Evolutionary conservation across 495 filamentous ascomycete species (phyloP), one percentile per base, ranked within the genome.

Genomic region (Lasiosphaeria miniovina): DNA sequence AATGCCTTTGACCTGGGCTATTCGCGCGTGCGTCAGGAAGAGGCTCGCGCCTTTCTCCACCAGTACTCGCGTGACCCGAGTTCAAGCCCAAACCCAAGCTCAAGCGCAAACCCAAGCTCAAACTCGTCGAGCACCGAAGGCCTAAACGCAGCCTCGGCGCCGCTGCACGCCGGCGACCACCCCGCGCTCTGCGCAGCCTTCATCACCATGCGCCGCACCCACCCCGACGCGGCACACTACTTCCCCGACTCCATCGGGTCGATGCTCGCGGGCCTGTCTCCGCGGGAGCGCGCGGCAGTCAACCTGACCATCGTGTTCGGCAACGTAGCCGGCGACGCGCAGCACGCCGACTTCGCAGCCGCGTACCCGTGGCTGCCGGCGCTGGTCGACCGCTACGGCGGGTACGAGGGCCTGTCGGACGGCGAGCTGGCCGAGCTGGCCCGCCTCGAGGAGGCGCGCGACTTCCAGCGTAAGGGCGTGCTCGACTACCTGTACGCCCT

Each of bases 401-500:
- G 70, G 2, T 67, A 68, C 11, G 15, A 54, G 1, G 31, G 52
- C 4, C 48, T 68, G 36, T 63, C 65, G 41, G 64, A 67, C 9
- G 54, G 31, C 14, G 54, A 65, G 49, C 59, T 64, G 49, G 59
- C 50, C 36, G 54, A 66, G 41, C 63, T 74, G 9, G 32, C n/a
- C 24, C 35, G 54, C 34, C 49, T 61, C 46, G 57, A 65, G 35
- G 68, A 65, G 59, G 62, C 58, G 33, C 58, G 63, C 50, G 64
- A 71, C 24, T 59, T 66, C 43, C 52, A 54, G 65, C 65, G 65
- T 56, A 74, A 74, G 59, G 69, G 68, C 6, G 59, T 74, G 32
- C 66, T 71, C 59, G 78, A 80, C 57, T 82, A 80, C 43, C 61
- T 74, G 12, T 80, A 80, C 61, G 70, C 72, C 2, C 50, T 80